Evolutionary conservation across 2,329 filamentous ascomycete species (phyloP).

Genomic region (Lachnellula hyalina): DNA sequence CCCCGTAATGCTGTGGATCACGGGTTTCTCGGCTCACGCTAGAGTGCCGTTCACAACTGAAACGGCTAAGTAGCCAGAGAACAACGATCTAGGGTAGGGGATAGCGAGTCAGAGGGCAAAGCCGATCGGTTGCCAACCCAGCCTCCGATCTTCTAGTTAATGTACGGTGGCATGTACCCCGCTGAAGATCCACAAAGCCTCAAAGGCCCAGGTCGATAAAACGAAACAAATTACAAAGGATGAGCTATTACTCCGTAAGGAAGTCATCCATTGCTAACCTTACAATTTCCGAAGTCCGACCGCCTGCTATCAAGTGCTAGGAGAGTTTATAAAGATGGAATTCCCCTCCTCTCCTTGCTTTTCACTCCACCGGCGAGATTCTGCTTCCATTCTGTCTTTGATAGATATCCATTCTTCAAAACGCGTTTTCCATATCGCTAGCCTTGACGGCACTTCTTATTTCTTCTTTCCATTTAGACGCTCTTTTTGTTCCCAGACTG

Average conservation of each 20-base stretch:
- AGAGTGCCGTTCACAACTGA: background rate
- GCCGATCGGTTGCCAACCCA: background rate
- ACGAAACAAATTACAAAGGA: slow-evolving; percentile 6
- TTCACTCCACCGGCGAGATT: background rate
- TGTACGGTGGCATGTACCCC: background rate
- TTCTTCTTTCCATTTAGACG: background rate
- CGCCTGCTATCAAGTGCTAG: background rate
- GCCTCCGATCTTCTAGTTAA: background rate
- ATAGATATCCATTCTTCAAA: background rate
- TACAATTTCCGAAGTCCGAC: background rate
- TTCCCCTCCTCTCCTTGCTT: background rate
- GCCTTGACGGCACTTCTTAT: too few species aligned
- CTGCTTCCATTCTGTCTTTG: background rate
- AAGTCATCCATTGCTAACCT: background rate
- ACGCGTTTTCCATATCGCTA: too few species aligned
- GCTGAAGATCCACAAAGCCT: slow-evolving; percentile 1
- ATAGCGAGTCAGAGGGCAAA: background rate
- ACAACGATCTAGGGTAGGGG: background rate
- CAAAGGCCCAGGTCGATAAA: background rate
- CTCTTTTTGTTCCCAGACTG: background rate
- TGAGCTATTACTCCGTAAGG: background rate
- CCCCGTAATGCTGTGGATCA: background rate
- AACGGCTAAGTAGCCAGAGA: background rate
- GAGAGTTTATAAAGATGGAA: background rate
- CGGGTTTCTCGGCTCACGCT: background rate